Conservation (phyloP, 176 grass and related monocot species). For the Oryza longistaminata region DNA sequence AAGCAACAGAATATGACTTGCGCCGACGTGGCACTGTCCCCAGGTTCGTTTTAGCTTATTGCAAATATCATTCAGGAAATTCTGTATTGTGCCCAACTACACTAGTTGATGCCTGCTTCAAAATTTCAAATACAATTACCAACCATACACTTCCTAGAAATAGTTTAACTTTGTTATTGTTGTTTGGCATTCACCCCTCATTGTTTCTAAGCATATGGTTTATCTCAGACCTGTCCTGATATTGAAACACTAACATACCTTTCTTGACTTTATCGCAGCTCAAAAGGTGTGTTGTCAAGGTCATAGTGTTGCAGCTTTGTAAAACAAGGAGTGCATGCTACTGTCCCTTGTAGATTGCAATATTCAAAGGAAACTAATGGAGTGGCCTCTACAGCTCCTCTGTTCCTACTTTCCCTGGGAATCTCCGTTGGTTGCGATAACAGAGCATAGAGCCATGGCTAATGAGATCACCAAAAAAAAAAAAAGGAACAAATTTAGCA, state of each 20-base stretch:
- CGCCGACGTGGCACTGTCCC: slow-evolving; percentile 72
- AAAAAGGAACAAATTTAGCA: background rate
- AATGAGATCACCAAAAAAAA: background rate
- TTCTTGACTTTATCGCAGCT: slow-evolving; percentile 44
- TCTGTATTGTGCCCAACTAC: background rate
- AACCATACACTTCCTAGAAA: too few species aligned
- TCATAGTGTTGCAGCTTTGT: slow-evolving; percentile 36
- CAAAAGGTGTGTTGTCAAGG: slow-evolving; percentile 86
- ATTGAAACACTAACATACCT: background rate
- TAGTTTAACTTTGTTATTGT: too few species aligned
- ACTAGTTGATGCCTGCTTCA: background rate
- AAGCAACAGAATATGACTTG: slow-evolving; percentile 86
- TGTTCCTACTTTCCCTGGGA: background rate
- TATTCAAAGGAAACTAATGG: background rate
- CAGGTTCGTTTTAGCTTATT: slow-evolving; percentile 45
- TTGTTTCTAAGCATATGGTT: slow-evolving; percentile 12
- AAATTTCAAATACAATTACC: too few species aligned
- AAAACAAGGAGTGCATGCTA: too few species aligned
- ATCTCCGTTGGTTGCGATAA: background rate
- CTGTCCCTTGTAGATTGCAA: background rate
- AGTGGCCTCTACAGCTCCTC: background rate
- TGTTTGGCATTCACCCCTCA: too few species aligned
- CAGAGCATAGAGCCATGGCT: background rate
- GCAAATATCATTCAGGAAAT: background rate
- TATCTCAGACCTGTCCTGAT: background rate